These are phyloP conservation scores for Tylopilus sp. DNA, from an alignment of 768 basidiomycete species.

Conservation along the genomic window DNA sequence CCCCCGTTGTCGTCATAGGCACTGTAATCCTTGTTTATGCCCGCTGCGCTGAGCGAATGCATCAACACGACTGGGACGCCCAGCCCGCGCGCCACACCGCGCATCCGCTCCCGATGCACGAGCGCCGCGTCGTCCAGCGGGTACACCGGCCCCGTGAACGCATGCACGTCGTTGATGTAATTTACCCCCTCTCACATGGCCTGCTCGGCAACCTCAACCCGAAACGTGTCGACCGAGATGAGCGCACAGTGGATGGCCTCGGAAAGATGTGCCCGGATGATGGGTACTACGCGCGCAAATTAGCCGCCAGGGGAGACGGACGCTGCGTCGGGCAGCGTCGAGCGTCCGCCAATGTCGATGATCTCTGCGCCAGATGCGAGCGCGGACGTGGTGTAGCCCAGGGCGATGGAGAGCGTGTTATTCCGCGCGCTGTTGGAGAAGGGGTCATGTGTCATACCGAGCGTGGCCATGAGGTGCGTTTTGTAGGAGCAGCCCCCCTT, in stretches of 20 bases:
- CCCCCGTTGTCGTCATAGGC: constrained; percentile 40
- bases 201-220: constrained; percentile 15
- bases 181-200: constrained; percentile 72
- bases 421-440: constrained; percentile 31
- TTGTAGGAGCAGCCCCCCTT: constrained; percentile 26
- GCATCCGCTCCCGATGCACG: constrained; percentile 56
- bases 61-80: constrained; percentile 85
- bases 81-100: constrained; percentile 54
- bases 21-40: constrained; percentile 63
- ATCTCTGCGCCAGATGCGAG: constrained; percentile 64
- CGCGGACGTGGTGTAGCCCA: constrained; percentile 50
- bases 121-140: constrained; percentile 27
- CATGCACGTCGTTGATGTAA: constrained; percentile 91
- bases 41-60: constrained; percentile 89
- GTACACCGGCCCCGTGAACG: constrained; percentile 65
- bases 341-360: constrained; percentile 92
- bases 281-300: constrained; percentile 63
- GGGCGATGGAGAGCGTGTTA: neutral
- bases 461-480: constrained; percentile 84
- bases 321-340: constrained; percentile 78
- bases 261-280: constrained; percentile 46
- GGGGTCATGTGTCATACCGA: constrained; percentile 30
- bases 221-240: constrained; percentile 29
- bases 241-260: constrained; percentile 11
- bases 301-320: constrained; percentile 72